These are phyloP conservation scores for Pichia cactophila DNA, from an alignment of 1,139 yeast genomes.

Conservation along the genomic window DNA sequence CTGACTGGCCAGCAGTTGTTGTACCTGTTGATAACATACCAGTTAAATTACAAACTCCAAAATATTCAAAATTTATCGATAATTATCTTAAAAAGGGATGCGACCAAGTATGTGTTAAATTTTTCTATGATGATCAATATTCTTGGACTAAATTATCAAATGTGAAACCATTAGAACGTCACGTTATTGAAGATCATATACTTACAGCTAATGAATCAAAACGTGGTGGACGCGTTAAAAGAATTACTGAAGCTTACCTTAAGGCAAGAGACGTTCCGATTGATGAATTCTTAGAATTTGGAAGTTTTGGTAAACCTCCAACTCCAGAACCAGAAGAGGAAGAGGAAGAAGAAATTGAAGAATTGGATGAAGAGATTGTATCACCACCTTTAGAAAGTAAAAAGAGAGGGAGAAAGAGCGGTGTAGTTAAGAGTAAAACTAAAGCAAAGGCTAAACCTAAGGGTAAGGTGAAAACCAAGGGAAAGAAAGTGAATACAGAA, in stretches of 20 bases:
- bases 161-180: conserved; percentile 29
- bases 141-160: conserved; percentile 50
- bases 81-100: conserved; percentile 2
- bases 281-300: conserved; percentile 24
- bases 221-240: conserved; percentile 15
- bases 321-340: conserved; percentile 14
- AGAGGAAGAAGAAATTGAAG: background rate
- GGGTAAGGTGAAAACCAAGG: background rate
- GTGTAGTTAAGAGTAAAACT: background rate
- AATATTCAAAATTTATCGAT: conserved; percentile 24
- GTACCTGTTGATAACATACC: conserved; percentile 55
- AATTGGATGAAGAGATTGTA: background rate
- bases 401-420: background rate
- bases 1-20: conserved; percentile 79
- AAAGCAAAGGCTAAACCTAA: background rate
- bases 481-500: background rate
- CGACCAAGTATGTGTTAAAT: conserved; percentile 39
- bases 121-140: conserved; percentile 60
- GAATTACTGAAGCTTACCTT: conserved; percentile 25
- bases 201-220: conserved; percentile 21
- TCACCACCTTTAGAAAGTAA: background rate
- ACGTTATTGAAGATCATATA: conserved; percentile 20
- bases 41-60: conserved; percentile 46
- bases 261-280: conserved; percentile 22
- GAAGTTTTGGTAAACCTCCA: conserved; percentile 25